phyloP scores from a whole-genome alignment of 2,329 filamentous ascomycete genomes.

The Trichoderma sp. region DNA sequence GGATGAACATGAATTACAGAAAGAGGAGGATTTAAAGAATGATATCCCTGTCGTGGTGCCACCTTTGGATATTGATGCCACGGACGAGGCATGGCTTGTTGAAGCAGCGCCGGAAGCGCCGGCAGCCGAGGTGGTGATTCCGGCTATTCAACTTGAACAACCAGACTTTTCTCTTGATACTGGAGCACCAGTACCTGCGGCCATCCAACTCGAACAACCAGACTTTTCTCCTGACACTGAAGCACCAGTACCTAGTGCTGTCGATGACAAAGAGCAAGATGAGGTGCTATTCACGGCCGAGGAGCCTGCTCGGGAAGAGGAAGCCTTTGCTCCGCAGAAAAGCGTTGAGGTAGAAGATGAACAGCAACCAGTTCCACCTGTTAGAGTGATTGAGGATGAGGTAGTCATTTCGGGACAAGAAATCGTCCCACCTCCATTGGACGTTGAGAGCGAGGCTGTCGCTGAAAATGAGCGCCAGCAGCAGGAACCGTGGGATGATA shows the following conservation, averaged over 20 bases:
- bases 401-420: neutral
- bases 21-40: neutral
- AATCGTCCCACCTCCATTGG: neutral
- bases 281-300: slow-evolving; percentile 47
- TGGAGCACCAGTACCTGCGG: neutral
- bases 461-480: neutral
- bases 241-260: no score
- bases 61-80: neutral
- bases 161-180: neutral
- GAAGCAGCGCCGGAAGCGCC: neutral
- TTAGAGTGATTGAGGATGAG: neutral
- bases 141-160: slow-evolving; percentile 10
- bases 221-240: neutral
- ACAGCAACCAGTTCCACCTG: neutral
- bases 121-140: neutral
- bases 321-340: slow-evolving; percentile 41
- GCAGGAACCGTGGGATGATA: neutral
- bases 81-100: neutral
- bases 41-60: neutral
- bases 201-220: slow-evolving; percentile 5
- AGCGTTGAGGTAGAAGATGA: neutral
- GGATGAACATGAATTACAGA: slow-evolving; percentile 21
- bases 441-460: neutral
- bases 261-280: neutral
- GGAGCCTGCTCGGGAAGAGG: slow-evolving; percentile 50